phyloP scores from a whole-genome alignment of 768 basidiomycete species.

The Xerocomellus intermedius region DNA sequence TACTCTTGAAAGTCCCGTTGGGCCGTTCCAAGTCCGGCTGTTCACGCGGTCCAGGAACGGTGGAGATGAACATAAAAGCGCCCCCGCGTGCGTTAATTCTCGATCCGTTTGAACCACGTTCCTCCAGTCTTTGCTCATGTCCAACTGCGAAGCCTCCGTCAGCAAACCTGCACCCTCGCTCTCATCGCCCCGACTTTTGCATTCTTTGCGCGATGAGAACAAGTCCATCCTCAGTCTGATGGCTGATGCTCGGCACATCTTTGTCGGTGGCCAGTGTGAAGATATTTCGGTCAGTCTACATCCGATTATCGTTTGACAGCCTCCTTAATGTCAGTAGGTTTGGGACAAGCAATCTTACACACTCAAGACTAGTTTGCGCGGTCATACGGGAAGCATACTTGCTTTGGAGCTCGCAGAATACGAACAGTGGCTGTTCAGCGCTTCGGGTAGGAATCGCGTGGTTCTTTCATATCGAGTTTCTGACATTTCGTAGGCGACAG shows the following conservation, averaged over 20 bases:
- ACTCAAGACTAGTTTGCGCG: slow-evolving; percentile 64
- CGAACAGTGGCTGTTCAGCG: slow-evolving; percentile 85
- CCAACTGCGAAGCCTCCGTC: slow-evolving; percentile 47
- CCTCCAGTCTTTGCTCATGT: slow-evolving; percentile 10
- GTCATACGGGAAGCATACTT: slow-evolving; percentile 84
- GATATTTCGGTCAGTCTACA: slow-evolving; percentile 63
- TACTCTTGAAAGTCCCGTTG: neutral
- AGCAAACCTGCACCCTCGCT: slow-evolving; percentile 51
- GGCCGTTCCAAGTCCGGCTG: neutral
- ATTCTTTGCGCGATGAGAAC: slow-evolving; percentile 67
- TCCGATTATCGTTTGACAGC: neutral
- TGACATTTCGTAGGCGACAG: slow-evolving; percentile 64
- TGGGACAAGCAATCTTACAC: slow-evolving; percentile 78
- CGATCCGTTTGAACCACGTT: neutral
- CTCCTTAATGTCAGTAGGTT: slow-evolving; percentile 51
- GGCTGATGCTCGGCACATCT: slow-evolving; percentile 71
- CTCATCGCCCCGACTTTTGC: slow-evolving; percentile 52
- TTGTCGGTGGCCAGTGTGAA: slow-evolving; percentile 75
- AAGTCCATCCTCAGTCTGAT: slow-evolving; percentile 76
- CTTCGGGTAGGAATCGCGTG: slow-evolving; percentile 58
- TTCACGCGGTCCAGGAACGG: slow-evolving; percentile 3
- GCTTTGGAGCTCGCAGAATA: slow-evolving; percentile 74
- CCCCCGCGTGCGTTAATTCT: slow-evolving; percentile 27
- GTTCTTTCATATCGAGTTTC: neutral
- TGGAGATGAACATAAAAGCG: slow-evolving; percentile 10